phyloP scores from a whole-genome alignment of 2,329 filamentous ascomycete species.

The Teratosphaeria gauchensis region DNA sequence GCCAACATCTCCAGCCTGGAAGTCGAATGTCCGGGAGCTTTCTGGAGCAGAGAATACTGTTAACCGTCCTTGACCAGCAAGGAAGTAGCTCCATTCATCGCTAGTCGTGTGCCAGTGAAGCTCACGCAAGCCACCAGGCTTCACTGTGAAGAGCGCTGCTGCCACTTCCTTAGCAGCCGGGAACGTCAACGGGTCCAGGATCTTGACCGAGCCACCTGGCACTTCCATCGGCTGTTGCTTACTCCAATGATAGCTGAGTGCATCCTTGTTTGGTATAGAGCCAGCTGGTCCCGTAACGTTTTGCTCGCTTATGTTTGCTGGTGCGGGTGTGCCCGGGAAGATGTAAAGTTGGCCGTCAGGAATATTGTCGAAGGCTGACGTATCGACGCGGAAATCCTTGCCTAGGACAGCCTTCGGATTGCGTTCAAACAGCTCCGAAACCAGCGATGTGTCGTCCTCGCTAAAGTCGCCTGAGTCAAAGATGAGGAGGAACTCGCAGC shows the following conservation, averaged over 20 bases:
- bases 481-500: conserved; percentile 50
- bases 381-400: conserved; percentile 29
- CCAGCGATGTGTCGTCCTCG: conserved; percentile 51
- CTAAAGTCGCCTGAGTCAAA: conserved; percentile 51
- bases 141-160: conserved; percentile 46
- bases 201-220: conserved; percentile 50
- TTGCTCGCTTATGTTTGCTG: conserved; percentile 23
- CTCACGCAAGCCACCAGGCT: conserved; percentile 56
- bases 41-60: conserved; percentile 46
- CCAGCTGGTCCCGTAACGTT: conserved; percentile 13
- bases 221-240: conserved; percentile 41
- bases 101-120: conserved; percentile 54
- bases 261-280: conserved; percentile 12
- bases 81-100: conserved; percentile 55
- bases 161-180: conserved; percentile 48
- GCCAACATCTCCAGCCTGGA: conserved; percentile 49
- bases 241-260: conserved; percentile 35
- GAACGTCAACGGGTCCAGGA: conserved; percentile 49
- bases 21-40: conserved; percentile 48
- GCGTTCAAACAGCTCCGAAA: conserved; percentile 27
- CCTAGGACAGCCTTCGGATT: conserved; percentile 30
- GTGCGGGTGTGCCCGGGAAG: conserved; percentile 35
- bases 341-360: conserved; percentile 32
- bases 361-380: conserved; percentile 25
- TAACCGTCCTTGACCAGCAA: conserved; percentile 46